phyloP scores from a whole-genome alignment of 306 rosid species.

The Castanea sativa region DNA sequence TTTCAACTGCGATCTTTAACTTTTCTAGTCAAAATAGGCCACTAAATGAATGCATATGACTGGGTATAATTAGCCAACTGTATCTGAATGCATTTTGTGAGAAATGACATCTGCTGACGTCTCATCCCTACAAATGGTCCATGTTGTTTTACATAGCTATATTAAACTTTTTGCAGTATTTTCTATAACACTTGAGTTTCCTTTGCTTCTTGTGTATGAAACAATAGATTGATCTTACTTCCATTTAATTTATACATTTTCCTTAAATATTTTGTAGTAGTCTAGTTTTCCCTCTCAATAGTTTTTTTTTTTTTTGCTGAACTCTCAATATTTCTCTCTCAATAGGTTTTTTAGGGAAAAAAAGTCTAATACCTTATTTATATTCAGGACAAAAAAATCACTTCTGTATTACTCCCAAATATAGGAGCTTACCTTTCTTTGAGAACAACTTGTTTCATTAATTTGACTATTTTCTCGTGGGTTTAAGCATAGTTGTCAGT shows the following conservation, averaged over 20 bases:
- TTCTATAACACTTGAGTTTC: neutral
- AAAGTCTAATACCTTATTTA: neutral
- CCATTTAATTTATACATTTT: neutral
- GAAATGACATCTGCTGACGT: conserved; percentile 9
- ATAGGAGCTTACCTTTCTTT: neutral
- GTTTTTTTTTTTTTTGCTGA: too few relatives aligned
- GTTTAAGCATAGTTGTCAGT: too few relatives aligned
- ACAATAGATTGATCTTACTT: neutral
- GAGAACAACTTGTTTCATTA: too few relatives aligned
- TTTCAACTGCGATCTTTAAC: conserved; percentile 7
- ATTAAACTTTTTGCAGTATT: neutral
- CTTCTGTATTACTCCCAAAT: neutral
- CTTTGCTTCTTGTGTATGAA: neutral
- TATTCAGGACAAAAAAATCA: neutral
- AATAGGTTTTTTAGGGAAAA: neutral
- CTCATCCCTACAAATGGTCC: neutral
- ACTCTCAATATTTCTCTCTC: neutral
- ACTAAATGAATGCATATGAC: conserved; percentile 3
- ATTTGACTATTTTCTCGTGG: too few relatives aligned
- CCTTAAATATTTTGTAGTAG: neutral
- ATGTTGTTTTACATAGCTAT: neutral
- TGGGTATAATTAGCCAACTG: conserved; percentile 24
- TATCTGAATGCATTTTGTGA: conserved; percentile 2
- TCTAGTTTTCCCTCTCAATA: neutral
- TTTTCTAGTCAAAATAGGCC: neutral